These are phyloP conservation scores for Coccinonectria pachysandricola DNA, from an alignment of 2,329 filamentous ascomycete species.

Conservation along the genomic window DNA sequence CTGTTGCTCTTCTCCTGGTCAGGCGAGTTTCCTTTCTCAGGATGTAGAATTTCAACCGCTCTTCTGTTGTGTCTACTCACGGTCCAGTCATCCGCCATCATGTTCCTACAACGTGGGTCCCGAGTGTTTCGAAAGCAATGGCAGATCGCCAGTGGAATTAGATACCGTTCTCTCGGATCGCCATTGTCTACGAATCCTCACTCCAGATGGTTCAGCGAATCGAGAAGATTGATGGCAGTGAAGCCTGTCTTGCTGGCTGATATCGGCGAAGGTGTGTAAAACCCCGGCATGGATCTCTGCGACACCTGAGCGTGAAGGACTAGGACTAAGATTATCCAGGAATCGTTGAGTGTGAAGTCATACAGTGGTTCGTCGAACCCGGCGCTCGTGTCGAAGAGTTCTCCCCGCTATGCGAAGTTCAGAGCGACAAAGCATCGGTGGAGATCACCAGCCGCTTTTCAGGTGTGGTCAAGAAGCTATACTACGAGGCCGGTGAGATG, in stretches of 20 bases:
- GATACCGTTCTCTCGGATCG: slow-evolving; percentile 23
- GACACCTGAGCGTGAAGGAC: background rate
- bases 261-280: slow-evolving; percentile 64
- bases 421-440: slow-evolving; percentile 86
- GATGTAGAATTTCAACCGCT: no score
- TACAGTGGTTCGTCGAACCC: slow-evolving; percentile 98
- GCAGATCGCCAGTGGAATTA: slow-evolving; percentile 32
- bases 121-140: slow-evolving; percentile 41
- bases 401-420: slow-evolving; percentile 94
- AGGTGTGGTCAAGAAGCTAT: slow-evolving; percentile 88
- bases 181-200: slow-evolving; percentile 19
- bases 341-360: slow-evolving; percentile 96
- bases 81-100: slow-evolving; percentile 20
- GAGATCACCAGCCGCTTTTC: slow-evolving; percentile 95
- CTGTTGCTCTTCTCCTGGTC: slow-evolving; percentile 11
- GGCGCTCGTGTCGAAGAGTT: slow-evolving; percentile 95
- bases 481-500: slow-evolving; percentile 95
- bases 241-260: slow-evolving; percentile 78
- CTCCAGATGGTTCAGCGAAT: slow-evolving; percentile 40
- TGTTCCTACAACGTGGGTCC: slow-evolving; percentile 46
- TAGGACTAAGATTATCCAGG: slow-evolving; percentile 42
- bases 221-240: slow-evolving; percentile 42
- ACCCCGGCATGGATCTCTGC: background rate
- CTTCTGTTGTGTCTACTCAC: no score
- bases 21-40: slow-evolving; percentile 7